Conservation (phyloP, 345 rosid genomes). For the Camelina sativa region DNA sequence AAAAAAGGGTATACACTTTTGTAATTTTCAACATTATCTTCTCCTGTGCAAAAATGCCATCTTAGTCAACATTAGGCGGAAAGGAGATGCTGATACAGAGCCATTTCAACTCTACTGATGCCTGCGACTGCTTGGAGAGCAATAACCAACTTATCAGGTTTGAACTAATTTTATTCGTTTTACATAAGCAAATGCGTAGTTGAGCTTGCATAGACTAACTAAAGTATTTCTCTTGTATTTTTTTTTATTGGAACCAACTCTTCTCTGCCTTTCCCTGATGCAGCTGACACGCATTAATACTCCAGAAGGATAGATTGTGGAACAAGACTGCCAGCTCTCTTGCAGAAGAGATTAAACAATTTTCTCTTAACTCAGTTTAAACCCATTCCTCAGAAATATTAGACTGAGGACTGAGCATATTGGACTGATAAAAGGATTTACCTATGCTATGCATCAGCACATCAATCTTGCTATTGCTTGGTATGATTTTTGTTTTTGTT, state of each 20-base stretch:
- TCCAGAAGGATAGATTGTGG: constrained; percentile 18
- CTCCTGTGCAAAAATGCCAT: constrained; percentile 26
- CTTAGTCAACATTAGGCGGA: constrained; percentile 22
- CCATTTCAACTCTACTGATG: constrained; percentile 21
- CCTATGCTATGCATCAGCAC: constrained; percentile 5
- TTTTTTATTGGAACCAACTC: constrained; percentile 13
- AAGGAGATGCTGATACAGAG: constrained; percentile 21
- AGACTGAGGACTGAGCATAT: constrained; percentile 13
- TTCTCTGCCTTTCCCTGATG: constrained; percentile 14
- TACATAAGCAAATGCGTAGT: background rate
- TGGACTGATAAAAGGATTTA: constrained; percentile 30
- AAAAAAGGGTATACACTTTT: constrained; percentile 4
- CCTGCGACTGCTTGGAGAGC: constrained; percentile 31
- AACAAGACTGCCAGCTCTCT: constrained; percentile 20
- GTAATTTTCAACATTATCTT: background rate
- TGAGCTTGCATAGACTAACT: constrained; percentile 26
- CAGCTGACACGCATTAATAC: constrained; percentile 7
- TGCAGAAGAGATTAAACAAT: constrained; percentile 1
- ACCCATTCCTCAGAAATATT: constrained; percentile 30
- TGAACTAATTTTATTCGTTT: constrained; percentile 32
- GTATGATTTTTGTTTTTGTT: constrained; percentile 5
- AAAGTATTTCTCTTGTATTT: background rate
- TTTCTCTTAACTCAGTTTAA: constrained; percentile 19
- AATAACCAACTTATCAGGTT: constrained; percentile 45
- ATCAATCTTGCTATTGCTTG: constrained; percentile 33